Conservation (phyloP, 2,329 filamentous ascomycete species). For the Hypoxylon sp. region DNA sequence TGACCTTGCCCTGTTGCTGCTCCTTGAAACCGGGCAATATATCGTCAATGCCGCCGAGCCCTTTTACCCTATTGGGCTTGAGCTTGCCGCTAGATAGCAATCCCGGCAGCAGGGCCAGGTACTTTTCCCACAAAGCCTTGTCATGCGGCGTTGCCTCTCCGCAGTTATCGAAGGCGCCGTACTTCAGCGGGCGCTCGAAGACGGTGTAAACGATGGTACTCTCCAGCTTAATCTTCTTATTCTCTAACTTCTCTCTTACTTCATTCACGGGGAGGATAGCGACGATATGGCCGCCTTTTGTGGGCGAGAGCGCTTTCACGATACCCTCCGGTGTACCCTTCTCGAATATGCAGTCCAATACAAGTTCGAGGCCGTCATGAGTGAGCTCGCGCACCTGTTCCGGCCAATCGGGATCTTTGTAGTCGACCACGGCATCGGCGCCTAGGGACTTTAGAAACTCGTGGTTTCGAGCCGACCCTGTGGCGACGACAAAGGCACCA, state of each 20-base stretch:
- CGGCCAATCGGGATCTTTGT: slow-evolving; percentile 61
- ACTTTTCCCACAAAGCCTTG: slow-evolving; percentile 53
- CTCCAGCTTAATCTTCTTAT: slow-evolving; percentile 50
- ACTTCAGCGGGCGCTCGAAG: slow-evolving; percentile 47
- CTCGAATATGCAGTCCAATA: slow-evolving; percentile 51
- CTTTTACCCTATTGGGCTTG: slow-evolving; percentile 50
- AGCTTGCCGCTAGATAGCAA: slow-evolving; percentile 48
- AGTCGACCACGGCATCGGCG: slow-evolving; percentile 50
- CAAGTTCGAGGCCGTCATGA: slow-evolving; percentile 63
- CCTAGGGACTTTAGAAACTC: slow-evolving; percentile 45
- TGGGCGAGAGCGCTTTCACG: slow-evolving; percentile 48
- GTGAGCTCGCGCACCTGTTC: slow-evolving; percentile 73
- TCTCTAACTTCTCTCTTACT: slow-evolving; percentile 37
- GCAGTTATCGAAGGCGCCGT: slow-evolving; percentile 49
- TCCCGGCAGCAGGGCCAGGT: slow-evolving; percentile 49
- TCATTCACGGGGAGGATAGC: slow-evolving; percentile 45
- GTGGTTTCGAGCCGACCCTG: slow-evolving; percentile 48
- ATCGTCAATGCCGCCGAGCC: slow-evolving; percentile 49
- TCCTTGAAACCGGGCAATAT: slow-evolving; percentile 49
- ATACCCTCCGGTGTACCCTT: slow-evolving; percentile 44
- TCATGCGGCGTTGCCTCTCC: slow-evolving; percentile 50
- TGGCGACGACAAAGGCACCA: slow-evolving; percentile 49
- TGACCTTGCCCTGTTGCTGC: slow-evolving; percentile 50
- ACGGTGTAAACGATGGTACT: slow-evolving; percentile 53
- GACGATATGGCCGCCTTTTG: slow-evolving; percentile 50